Base-by-base conservation (phyloP, 1,284 basidiomycete species). In the Fomes fomentarius region DNA sequence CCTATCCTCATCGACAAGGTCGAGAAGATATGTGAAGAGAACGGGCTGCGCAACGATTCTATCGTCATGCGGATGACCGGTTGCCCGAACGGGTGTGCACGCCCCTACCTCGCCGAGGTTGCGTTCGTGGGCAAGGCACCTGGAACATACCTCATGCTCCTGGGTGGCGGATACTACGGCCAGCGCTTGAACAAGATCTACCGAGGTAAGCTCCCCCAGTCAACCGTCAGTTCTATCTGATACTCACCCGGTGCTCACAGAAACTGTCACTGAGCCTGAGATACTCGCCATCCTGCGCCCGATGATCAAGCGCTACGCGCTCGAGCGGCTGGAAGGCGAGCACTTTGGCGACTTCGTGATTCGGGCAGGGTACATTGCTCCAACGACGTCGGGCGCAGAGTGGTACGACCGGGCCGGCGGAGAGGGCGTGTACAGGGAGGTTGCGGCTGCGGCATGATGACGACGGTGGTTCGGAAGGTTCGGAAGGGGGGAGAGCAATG, bases 61-160 rank as follows among this genome's bases (percentile, higher is more conserved):
- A 96, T 98, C 62, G 87, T 97, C 53, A 97, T 98, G 94, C 86
- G 96, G 55, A 98, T 98, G 96, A 96, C 94, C 15, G 94, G 94
- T 37, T 96, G 94, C 69, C 94, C 94, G 11, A 96, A 96, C 69
- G 94, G 93, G 50, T 96, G 94, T 69, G 91, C 94, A 10, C 81
- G 96, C 57, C 96, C 96, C n/a, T 98, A 96, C 76, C 78, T 96
- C 51, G 96, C 91, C 51, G 96, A 99, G 78, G 83, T 98, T 34
- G 96, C 94, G 0, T 98, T 99, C 65, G 89, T 99, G 43, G 96
- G 96, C 47, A 99, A 98, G 76, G 96, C 96, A 0, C 94, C 91
- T 1, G 96, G 94, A 17, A 84, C 87, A 38, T 99, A 99, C 71
- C 73, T 91, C 43, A 98, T 99, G 96, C 83, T 98, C 40, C 86